Percentiles rank a stretch among this genome's conserved stretches.
Conservation (phyloP, 495 filamentous ascomycete genomes). For the Aspergillus funiculosus region DNA sequence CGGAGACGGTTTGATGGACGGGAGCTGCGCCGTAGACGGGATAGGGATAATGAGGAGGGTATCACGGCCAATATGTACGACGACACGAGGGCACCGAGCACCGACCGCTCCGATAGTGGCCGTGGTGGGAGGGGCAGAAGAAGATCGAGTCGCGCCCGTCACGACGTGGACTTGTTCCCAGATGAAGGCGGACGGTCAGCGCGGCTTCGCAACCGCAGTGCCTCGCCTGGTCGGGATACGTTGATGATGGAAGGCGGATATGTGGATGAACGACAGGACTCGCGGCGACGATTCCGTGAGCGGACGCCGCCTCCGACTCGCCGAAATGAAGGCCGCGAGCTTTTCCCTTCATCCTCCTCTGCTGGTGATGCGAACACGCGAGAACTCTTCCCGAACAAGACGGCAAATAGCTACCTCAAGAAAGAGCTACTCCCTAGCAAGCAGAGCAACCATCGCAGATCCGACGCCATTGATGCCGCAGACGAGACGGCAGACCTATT, state of each 20-base stretch:
- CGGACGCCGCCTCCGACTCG: conserved; percentile 31
- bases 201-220: conserved; percentile 57
- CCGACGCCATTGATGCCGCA: conserved; percentile 58
- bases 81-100: conserved; percentile 37
- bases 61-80: conserved; percentile 78
- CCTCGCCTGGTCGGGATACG: conserved; percentile 63
- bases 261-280: conserved; percentile 36
- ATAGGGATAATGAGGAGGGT: conserved; percentile 45
- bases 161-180: conserved; percentile 48
- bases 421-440: conserved; percentile 70
- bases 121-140: conserved; percentile 27
- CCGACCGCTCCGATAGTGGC: conserved; percentile 30
- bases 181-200: conserved; percentile 31
- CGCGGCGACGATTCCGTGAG: conserved; percentile 39
- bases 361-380: conserved; percentile 24
- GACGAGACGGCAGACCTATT: conserved; percentile 58
- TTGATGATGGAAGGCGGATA: conserved; percentile 53
- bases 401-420: conserved; percentile 40
- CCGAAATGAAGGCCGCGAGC: conserved; percentile 40
- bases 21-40: conserved; percentile 48
- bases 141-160: conserved; percentile 15
- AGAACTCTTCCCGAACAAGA: conserved; percentile 48
- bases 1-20: conserved; percentile 52
- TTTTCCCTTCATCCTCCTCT: conserved; percentile 36
- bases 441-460: conserved; percentile 56